phyloP scores from a whole-genome alignment of 2,329 filamentous ascomycete species.

The Fusarium lyarnte region DNA sequence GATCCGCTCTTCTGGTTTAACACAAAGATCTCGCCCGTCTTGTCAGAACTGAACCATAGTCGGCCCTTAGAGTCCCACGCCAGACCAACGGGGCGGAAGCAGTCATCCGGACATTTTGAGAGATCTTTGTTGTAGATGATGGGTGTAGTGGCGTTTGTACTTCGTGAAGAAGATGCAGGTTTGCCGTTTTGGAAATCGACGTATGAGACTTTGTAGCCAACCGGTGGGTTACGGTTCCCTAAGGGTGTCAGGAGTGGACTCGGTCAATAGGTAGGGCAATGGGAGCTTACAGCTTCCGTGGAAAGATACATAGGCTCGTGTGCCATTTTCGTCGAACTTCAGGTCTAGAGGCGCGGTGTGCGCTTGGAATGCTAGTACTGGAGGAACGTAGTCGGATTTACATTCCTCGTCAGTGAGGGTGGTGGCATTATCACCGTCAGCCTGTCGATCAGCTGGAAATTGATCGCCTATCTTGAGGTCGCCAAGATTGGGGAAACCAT shows the following conservation, averaged over 20 bases:
- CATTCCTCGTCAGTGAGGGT: conserved; percentile 57
- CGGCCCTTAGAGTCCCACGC: conserved; percentile 61
- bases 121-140: conserved; percentile 66
- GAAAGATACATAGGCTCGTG: conserved; percentile 73
- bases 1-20: conserved; percentile 41
- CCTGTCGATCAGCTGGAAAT: conserved; percentile 51
- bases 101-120: conserved; percentile 62
- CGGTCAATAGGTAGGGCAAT: no score
- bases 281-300: conserved; percentile 72
- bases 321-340: conserved; percentile 68
- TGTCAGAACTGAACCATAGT: conserved; percentile 70
- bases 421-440: conserved; percentile 35
- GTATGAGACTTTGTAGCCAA: conserved; percentile 58
- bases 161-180: conserved; percentile 53
- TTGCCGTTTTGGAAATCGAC: conserved; percentile 55
- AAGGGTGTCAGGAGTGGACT: neutral
- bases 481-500: conserved; percentile 52
- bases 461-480: conserved; percentile 59
- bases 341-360: conserved; percentile 79
- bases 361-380: conserved; percentile 68
- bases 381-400: conserved; percentile 54
- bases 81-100: conserved; percentile 72
- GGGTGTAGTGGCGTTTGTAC: conserved; percentile 58
- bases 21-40: conserved; percentile 74
- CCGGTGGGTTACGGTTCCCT: conserved; percentile 56